Conservation (phyloP, 179 eudicot species). For the Corrigiola litoralis region DNA sequence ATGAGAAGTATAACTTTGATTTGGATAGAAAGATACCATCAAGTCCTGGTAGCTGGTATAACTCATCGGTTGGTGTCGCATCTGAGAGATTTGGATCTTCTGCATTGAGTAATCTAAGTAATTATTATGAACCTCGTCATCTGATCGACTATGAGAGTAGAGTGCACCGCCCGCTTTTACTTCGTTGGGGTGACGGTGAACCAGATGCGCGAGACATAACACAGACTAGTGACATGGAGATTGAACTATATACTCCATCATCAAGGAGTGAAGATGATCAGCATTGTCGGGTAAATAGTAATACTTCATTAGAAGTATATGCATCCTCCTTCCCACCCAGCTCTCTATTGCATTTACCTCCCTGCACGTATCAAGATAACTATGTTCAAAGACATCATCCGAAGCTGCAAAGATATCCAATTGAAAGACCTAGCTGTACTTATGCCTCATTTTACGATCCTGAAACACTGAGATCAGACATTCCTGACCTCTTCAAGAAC, state of each 20-base stretch:
- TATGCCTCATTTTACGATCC: slow-evolving; percentile 24
- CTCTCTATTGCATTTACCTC: background rate
- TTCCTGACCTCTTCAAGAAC: slow-evolving; percentile 14
- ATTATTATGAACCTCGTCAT: slow-evolving; percentile 19
- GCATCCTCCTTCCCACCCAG: slow-evolving; percentile 2
- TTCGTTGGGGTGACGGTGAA: slow-evolving; percentile 37
- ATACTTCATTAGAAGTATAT: background rate
- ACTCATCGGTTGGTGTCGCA: slow-evolving; percentile 16
- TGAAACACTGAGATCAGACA: slow-evolving; percentile 17
- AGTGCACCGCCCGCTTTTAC: slow-evolving; percentile 31
- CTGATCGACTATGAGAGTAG: slow-evolving; percentile 21
- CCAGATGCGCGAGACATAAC: slow-evolving; percentile 17
- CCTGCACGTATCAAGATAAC: background rate
- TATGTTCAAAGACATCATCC: slow-evolving; percentile 14
- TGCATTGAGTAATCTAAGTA: slow-evolving; percentile 17
- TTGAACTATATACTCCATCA: slow-evolving; percentile 14
- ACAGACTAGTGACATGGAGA: slow-evolving; percentile 17
- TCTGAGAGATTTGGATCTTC: slow-evolving; percentile 21
- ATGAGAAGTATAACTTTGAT: slow-evolving; percentile 4
- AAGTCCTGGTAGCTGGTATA: slow-evolving; percentile 13
- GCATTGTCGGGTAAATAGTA: slow-evolving; percentile 2
- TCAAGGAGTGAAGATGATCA: slow-evolving; percentile 20
- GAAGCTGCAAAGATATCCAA: slow-evolving; percentile 12
- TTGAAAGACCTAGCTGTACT: slow-evolving; percentile 15
- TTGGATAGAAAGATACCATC: slow-evolving; percentile 12